A percentile compares a stretch with the other conserved stretches of the same genome.
These are phyloP conservation scores for Dicorynia guianensis DNA, from an alignment of 306 rosid species.

Conservation along the genomic window DNA sequence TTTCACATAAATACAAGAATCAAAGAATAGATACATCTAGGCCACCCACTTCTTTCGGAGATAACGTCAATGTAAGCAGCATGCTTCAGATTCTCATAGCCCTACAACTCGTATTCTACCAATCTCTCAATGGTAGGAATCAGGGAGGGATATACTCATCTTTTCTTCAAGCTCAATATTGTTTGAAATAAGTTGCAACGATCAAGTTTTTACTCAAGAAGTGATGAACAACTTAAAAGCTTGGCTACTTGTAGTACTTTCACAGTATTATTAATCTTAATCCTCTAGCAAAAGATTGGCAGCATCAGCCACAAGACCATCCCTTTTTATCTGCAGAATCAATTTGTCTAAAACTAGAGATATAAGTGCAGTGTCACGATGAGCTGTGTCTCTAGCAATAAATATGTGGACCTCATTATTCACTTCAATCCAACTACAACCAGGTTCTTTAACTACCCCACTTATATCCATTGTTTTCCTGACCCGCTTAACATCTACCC, in stretches of 20 bases:
- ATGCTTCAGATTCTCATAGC: too few species aligned
- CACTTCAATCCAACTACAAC: slow-evolving; percentile 69
- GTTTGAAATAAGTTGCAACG: not conserved
- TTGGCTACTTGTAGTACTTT: slow-evolving; percentile 5
- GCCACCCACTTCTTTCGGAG: too few species aligned
- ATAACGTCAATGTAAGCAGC: too few species aligned
- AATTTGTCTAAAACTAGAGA: slow-evolving; percentile 55
- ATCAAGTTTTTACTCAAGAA: not conserved
- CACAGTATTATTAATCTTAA: slow-evolving; percentile 37
- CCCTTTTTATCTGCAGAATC: slow-evolving; percentile 62
- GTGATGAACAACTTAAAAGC: slow-evolving; percentile 27
- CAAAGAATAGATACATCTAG: too few species aligned
- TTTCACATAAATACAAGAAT: too few species aligned
- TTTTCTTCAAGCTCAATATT: not conserved
- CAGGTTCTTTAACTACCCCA: slow-evolving; percentile 79
- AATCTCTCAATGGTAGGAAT: too few species aligned
- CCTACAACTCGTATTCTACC: too few species aligned
- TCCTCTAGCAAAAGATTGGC: slow-evolving; percentile 33
- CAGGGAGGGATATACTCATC: too few species aligned
- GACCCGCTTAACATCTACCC: slow-evolving; percentile 73
- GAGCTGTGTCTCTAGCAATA: slow-evolving; percentile 59
- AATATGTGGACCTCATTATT: slow-evolving; percentile 51
- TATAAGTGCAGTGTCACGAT: slow-evolving; percentile 47
- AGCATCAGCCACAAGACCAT: slow-evolving; percentile 54
- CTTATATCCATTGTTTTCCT: slow-evolving; percentile 71